Evolutionary conservation across 495 filamentous ascomycete species (phyloP).

Genomic region (Talaromyces trachyspermus): DNA sequence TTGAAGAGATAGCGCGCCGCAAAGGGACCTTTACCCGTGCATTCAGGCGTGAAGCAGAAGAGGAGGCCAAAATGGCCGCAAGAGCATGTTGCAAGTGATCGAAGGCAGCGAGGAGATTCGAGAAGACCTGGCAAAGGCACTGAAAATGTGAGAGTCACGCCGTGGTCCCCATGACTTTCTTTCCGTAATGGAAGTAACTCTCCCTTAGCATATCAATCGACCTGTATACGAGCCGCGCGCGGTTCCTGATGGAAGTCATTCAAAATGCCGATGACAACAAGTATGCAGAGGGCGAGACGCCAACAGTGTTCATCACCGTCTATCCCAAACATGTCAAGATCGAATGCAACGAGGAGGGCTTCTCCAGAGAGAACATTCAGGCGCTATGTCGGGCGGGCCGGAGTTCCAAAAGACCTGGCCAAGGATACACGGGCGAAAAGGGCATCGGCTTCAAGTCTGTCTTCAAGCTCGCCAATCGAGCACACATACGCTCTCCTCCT

Average conservation of each 20-base stretch:
- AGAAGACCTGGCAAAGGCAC: slow-evolving; percentile 4
- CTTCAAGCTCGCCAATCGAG: slow-evolving; percentile 5
- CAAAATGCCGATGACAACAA: slow-evolving; percentile 9
- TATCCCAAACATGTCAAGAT: slow-evolving; percentile 3
- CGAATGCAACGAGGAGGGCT: slow-evolving; percentile 6
- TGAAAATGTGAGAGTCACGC: neutral
- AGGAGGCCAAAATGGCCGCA: slow-evolving; percentile 2
- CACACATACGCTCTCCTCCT: slow-evolving; percentile 6
- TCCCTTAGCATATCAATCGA: slow-evolving; percentile 3
- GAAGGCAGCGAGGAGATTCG: slow-evolving; percentile 4
- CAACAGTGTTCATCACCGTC: slow-evolving; percentile 1
- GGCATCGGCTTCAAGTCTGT: slow-evolving; percentile 5
- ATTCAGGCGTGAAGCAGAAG: slow-evolving; percentile 3
- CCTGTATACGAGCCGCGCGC: slow-evolving; percentile 8
- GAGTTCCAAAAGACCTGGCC: slow-evolving; percentile 1
- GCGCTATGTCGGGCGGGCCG: neutral
- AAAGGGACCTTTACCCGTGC: neutral
- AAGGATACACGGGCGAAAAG: slow-evolving; percentile 4
- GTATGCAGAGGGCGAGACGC: slow-evolving; percentile 5
- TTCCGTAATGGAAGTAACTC: neutral
- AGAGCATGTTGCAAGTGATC: slow-evolving; percentile 3
- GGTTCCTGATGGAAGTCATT: slow-evolving; percentile 6
- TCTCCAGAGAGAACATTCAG: neutral
- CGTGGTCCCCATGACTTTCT: neutral
- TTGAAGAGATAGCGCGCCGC: slow-evolving; percentile 4